Evolutionary conservation across 1,139 yeast genomes (phyloP), one percentile per base, ranked within the genome.

Genomic region (Candida labiduridarum): DNA sequence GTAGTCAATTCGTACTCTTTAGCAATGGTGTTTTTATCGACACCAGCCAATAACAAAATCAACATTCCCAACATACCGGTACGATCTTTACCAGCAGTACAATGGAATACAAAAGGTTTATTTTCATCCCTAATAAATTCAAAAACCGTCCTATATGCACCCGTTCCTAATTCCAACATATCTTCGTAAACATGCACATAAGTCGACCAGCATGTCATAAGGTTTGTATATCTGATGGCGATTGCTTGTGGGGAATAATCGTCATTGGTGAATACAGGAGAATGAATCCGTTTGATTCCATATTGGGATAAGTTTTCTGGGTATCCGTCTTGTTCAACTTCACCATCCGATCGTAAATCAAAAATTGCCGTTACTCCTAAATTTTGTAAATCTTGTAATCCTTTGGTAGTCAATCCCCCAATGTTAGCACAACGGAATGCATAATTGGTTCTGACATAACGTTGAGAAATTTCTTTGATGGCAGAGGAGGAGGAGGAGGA

Each of bases 11-110:
- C 95, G 51, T 63, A 63, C 44, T 58, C 61, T 41, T 54, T 56
- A 2, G 90, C 84, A 41, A 89, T 76, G 2, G 83, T 81, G 56
- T 82, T 80, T 15, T 75, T 73, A 52, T 85, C 89, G 6, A 89
- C 88, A 0, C 89, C 91, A 14, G 80, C 72, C 25, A 89, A 66
- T 27, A 83, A 67, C 44, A 89, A 71, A 2, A 89, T 70, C 49
- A 89, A 66, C 83, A 89, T 88, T 3, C 85, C 80, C 55, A 87
- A 65, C 12, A 89, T 74, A 0, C 96, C 96, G 0, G 96, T 89
- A 46, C 96, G 77, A 63, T 90, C 96, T 63, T 89, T 89, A 2
- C 96, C 96, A 0, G 95, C 95, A 2, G 92, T 83, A 65, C 96
- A 89, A 62, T 88, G 95, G 63, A 85, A 82, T 6, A 87, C 68